Percentiles rank a stretch among this genome's conserved stretches.
These are phyloP conservation scores for Nannizziopsis arthrosporioides DNA, from an alignment of 2,329 filamentous ascomycete genomes.

Conservation along the genomic window DNA sequence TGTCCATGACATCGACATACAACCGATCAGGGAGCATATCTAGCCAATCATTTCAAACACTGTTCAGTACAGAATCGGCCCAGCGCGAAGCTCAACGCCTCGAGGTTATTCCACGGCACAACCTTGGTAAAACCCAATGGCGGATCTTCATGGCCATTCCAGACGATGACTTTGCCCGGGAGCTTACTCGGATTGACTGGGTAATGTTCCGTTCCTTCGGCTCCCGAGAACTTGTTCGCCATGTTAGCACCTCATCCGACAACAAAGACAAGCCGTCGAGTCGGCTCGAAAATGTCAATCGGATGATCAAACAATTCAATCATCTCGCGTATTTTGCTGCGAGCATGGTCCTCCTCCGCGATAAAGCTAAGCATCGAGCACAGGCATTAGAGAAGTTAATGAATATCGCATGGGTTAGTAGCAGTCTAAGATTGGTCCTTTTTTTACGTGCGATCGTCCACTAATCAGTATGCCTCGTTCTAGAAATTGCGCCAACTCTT, in stretches of 20 bases:
- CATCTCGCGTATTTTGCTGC: constrained; percentile 72
- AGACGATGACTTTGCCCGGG: constrained; percentile 75
- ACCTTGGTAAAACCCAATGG: constrained; percentile 76
- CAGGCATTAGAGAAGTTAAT: constrained; percentile 93
- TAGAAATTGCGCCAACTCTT: constrained; percentile 77
- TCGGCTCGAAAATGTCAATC: constrained; percentile 74
- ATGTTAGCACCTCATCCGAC: constrained; percentile 60
- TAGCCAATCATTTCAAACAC: constrained; percentile 33
- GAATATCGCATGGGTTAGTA: constrained; percentile 55
- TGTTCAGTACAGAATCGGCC: constrained; percentile 52
- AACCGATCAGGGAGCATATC: constrained; percentile 30
- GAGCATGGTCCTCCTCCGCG: constrained; percentile 74
- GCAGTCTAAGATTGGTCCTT: background rate
- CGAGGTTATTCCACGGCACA: constrained; percentile 55
- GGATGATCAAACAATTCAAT: constrained; percentile 89
- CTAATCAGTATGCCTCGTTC: constrained; percentile 12
- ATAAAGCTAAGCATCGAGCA: constrained; percentile 91
- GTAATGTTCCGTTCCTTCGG: constrained; percentile 94
- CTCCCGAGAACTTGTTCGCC: constrained; percentile 81
- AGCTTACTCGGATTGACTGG: constrained; percentile 94
- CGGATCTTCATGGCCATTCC: constrained; percentile 78
- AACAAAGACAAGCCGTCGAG: constrained; percentile 51
- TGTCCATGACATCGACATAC: constrained; percentile 30
- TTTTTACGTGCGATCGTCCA: background rate
- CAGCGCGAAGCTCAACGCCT: constrained; percentile 64